Conservation (phyloP, 1,284 basidiomycete species). For the Anthracocystis panici-leucophaei region DNA sequence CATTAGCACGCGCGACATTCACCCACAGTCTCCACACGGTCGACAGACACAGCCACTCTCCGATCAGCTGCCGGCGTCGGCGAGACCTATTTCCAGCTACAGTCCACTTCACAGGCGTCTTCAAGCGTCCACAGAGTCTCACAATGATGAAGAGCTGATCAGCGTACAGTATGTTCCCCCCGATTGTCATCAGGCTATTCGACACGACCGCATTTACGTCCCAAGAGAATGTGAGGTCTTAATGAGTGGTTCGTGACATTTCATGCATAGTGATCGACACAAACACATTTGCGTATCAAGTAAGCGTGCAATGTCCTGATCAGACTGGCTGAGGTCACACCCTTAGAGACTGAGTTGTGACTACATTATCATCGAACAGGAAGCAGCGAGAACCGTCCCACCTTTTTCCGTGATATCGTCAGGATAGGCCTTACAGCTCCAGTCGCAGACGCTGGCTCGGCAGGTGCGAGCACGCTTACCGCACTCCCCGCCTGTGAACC, state of each 20-base stretch:
- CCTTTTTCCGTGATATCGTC: conserved; percentile 17
- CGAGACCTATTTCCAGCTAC: background rate
- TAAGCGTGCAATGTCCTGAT: background rate
- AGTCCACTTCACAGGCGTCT: background rate
- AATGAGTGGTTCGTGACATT: no score
- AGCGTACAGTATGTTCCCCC: background rate
- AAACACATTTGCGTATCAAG: no score
- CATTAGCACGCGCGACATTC: background rate
- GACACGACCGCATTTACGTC: no score
- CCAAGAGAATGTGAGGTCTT: no score
- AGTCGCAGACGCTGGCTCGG: conserved; percentile 31
- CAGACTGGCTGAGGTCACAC: background rate
- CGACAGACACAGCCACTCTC: background rate
- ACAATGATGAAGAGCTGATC: background rate
- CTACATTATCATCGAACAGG: conserved; percentile 24
- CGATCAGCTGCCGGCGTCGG: background rate
- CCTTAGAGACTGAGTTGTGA: background rate
- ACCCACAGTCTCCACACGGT: background rate
- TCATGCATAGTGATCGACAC: background rate
- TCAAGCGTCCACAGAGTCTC: conserved; percentile 11
- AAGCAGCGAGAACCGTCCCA: conserved; percentile 30
- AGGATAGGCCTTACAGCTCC: conserved; percentile 25
- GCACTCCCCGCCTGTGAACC: background rate
- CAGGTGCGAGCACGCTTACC: conserved; percentile 10
- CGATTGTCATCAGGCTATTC: background rate